Conservation (phyloP, 2,329 filamentous ascomycete genomes). For the Aspergillus melleus region DNA sequence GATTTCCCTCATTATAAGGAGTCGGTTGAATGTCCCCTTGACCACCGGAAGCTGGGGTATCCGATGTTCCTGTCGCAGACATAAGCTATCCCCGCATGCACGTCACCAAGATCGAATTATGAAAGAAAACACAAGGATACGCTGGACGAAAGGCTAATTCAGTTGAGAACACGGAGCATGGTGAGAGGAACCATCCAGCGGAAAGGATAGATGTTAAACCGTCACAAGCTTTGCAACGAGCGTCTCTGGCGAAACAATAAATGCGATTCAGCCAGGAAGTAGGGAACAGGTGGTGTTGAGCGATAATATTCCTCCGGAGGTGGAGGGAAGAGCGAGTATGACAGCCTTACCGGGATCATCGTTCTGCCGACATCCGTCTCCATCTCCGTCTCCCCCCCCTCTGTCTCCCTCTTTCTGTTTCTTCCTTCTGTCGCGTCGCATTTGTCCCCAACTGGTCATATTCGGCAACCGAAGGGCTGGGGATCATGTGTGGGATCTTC, state of each 20-base stretch:
- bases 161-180: conserved; percentile 28
- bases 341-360: conserved; percentile 40
- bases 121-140: background rate
- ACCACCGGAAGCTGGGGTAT: conserved; percentile 24
- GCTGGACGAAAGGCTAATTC: conserved; percentile 15
- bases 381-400: background rate
- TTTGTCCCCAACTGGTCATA: background rate
- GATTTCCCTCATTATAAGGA: conserved; percentile 19
- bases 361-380: conserved; percentile 29
- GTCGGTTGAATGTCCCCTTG: conserved; percentile 24
- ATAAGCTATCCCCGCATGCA: conserved; percentile 46
- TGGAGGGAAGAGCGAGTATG: conserved; percentile 54
- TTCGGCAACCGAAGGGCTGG: conserved; percentile 8
- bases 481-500: conserved; percentile 53
- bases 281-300: conserved; percentile 31
- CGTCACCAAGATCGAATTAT: conserved; percentile 8
- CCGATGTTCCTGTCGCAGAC: conserved; percentile 32
- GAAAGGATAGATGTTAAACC: background rate
- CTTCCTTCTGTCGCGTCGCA: background rate
- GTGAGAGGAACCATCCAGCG: conserved; percentile 14
- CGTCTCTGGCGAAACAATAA: background rate
- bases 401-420: background rate
- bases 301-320: background rate
- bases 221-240: background rate
- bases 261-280: background rate